Conservation (phyloP, 257 asterid genomes). For the Nemophila menziesii region DNA sequence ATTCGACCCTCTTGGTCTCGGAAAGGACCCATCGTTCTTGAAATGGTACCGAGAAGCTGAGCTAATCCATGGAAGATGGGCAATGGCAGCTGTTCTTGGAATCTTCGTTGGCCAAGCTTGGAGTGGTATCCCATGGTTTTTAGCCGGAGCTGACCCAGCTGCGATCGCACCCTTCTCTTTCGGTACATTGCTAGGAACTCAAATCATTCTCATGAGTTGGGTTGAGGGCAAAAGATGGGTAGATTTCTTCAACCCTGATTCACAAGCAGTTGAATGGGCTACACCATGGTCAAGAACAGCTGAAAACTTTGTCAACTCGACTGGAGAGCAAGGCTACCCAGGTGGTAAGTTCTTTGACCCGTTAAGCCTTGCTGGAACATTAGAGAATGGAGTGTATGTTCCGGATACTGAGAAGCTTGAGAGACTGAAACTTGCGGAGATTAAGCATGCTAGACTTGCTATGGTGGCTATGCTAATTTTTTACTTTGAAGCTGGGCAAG, state of each 20-base stretch:
- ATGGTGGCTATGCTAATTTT: conserved; percentile 92
- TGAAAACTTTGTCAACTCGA: conserved; percentile 70
- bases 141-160: conserved; percentile 91
- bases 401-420: conserved; percentile 83
- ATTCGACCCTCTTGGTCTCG: conserved; percentile 89
- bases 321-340: conserved; percentile 91
- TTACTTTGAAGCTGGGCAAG: conserved; percentile 95
- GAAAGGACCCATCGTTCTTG: conserved; percentile 90
- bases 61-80: conserved; percentile 97
- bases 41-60: conserved; percentile 99
- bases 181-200: conserved; percentile 89
- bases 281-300: conserved; percentile 93
- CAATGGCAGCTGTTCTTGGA: conserved; percentile 86
- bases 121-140: conserved; percentile 95
- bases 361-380: conserved; percentile 48
- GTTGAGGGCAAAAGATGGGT: conserved; percentile 99
- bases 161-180: conserved; percentile 95
- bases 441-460: conserved; percentile 89
- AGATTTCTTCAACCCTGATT: conserved; percentile 84
- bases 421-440: conserved; percentile 88
- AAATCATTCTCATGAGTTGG: conserved; percentile 95
- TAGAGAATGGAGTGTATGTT: conserved; percentile 51
- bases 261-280: conserved; percentile 92
- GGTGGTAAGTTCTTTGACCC: conserved; percentile 97
- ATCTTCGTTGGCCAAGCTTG: conserved; percentile 92